phyloP scores from a whole-genome alignment of 768 basidiomycete genomes.

The Hygrocybe punicea region DNA sequence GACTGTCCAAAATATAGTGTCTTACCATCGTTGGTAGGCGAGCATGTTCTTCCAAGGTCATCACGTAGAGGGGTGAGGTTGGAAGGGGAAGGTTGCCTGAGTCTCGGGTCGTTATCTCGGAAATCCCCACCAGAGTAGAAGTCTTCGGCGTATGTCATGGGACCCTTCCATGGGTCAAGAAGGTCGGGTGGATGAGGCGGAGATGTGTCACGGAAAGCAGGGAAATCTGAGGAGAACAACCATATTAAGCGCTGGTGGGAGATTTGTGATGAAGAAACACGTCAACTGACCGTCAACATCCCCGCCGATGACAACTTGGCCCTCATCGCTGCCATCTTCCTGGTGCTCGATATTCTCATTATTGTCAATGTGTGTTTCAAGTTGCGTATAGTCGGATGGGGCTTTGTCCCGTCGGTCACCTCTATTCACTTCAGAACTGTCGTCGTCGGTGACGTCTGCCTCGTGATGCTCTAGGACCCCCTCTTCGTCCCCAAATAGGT shows the following conservation, averaged over 20 bases:
- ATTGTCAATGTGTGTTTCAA: not conserved
- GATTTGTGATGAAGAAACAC: not conserved
- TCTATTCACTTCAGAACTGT: too few species aligned
- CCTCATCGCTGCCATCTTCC: too few species aligned
- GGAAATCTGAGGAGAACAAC: not conserved
- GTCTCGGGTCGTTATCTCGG: not conserved
- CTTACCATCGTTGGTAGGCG: not conserved
- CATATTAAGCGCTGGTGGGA: not conserved
- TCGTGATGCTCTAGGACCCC: not conserved
- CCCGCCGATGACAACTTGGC: too few species aligned
- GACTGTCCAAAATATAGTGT: too few species aligned
- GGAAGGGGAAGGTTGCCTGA: not conserved
- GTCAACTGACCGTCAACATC: not conserved
- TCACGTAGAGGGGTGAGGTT: conserved; percentile 4
- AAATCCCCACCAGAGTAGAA: conserved; percentile 46
- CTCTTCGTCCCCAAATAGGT: not conserved
- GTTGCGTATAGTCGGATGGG: too few species aligned
- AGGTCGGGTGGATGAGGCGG: conserved; percentile 27
- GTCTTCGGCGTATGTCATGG: conserved; percentile 41
- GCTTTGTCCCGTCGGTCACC: too few species aligned
- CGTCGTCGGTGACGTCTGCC: too few species aligned
- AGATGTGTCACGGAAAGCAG: conserved; percentile 2
- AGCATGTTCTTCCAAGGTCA: not conserved
- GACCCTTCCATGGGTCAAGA: conserved; percentile 41
- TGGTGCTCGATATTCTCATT: not conserved